Conservation (phyloP, 257 asterid species). For the Nyctanthes arbortristis region DNA sequence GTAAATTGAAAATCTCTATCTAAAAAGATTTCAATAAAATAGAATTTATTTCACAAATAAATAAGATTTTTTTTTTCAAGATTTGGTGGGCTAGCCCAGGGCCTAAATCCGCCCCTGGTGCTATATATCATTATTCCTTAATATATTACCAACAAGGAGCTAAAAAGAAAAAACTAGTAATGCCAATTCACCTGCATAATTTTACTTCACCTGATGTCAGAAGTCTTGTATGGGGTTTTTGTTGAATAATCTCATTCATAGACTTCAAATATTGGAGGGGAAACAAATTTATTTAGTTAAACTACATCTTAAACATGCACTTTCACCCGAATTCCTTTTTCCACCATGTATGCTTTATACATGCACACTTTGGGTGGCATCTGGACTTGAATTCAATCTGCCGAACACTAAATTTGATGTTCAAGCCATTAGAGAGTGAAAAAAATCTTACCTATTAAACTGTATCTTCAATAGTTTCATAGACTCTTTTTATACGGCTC, state of each 20-base stretch:
- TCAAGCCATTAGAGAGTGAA: not conserved
- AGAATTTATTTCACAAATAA: too few relatives aligned
- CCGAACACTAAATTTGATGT: not conserved
- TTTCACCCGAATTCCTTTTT: not conserved
- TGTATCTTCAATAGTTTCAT: not conserved
- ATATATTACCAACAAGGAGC: not conserved
- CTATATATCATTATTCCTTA: too few relatives aligned
- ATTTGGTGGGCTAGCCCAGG: too few relatives aligned
- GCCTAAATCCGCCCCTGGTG: too few relatives aligned
- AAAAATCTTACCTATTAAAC: not conserved
- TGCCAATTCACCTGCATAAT: not conserved
- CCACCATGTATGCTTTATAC: not conserved
- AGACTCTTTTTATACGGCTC: not conserved
- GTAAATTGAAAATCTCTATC: too few relatives aligned
- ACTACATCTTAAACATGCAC: not conserved
- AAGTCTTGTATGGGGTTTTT: not conserved
- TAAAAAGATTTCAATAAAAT: too few relatives aligned
- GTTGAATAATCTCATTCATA: not conserved
- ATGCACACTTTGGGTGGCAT: not conserved
- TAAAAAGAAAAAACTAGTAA: not conserved
- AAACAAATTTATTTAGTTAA: not conserved
- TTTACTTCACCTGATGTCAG: not conserved
- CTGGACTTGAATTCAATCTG: not conserved
- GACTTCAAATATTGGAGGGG: not conserved
- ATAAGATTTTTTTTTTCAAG: too few relatives aligned